Conservation (phyloP, 345 rosid species). For the Pugionium dolabratum region DNA sequence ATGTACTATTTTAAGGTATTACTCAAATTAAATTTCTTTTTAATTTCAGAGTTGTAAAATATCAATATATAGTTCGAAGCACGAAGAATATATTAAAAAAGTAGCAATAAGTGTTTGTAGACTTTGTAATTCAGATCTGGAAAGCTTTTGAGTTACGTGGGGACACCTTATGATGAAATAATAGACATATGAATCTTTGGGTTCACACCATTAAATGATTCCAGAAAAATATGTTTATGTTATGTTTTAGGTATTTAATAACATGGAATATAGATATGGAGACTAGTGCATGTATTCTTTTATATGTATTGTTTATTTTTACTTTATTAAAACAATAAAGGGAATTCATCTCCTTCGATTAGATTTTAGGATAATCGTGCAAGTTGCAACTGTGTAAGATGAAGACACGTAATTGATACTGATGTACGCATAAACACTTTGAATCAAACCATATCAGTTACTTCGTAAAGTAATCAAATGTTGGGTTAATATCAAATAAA, state of each 20-base stretch:
- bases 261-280: slow-evolving; percentile 3
- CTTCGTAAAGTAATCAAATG: too few relatives aligned
- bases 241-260: not conserved
- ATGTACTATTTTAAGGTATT: too few relatives aligned
- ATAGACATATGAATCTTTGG: slow-evolving; percentile 24
- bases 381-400: slow-evolving; percentile 20
- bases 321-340: not conserved
- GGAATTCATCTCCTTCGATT: slow-evolving; percentile 2
- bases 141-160: not conserved
- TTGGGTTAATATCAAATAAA: too few relatives aligned
- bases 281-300: not conserved
- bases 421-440: slow-evolving; percentile 6
- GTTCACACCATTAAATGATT: slow-evolving; percentile 27
- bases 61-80: too few relatives aligned
- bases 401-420: slow-evolving; percentile 16
- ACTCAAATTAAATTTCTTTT: too few relatives aligned
- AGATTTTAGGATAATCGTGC: slow-evolving; percentile 24
- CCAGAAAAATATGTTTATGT: not conserved
- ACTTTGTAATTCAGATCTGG: not conserved
- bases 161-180: slow-evolving; percentile 22
- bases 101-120: too few relatives aligned
- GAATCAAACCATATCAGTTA: too few relatives aligned
- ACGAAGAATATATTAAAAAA: too few relatives aligned
- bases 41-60: too few relatives aligned
- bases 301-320: not conserved